Conservation (phyloP, 2,329 filamentous ascomycete species). For the Fusarium ramigenum region DNA sequence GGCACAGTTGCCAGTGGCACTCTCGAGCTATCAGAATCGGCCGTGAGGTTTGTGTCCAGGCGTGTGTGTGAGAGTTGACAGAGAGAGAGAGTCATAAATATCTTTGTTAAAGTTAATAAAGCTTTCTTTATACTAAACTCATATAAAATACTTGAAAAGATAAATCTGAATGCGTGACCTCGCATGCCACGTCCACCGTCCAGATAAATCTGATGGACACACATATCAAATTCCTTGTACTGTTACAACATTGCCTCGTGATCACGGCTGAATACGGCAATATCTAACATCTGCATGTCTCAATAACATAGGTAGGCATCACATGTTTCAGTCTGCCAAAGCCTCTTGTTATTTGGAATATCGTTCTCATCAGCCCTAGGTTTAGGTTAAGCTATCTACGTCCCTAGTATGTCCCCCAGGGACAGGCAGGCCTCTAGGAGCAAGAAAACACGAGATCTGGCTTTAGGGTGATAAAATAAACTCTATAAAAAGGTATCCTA, state of each 20-base stretch:
- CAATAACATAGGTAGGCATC: neutral
- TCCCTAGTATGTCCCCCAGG: neutral
- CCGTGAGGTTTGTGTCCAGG: neutral
- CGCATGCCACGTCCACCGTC: neutral
- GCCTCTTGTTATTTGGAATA: neutral
- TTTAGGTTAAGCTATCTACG: neutral
- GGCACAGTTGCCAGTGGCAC: neutral
- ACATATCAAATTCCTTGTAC: neutral
- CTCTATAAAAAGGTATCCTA: too few species aligned
- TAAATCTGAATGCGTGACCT: neutral
- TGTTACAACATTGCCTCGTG: neutral
- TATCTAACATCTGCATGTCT: neutral
- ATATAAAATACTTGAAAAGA: neutral
- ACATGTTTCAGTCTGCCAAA: neutral
- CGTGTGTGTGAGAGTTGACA: neutral
- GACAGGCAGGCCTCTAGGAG: too few species aligned
- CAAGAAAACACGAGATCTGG: too few species aligned
- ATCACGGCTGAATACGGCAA: neutral
- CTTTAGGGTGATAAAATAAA: too few species aligned
- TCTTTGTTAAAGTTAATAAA: neutral
- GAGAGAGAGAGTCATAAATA: neutral
- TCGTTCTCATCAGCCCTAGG: neutral
- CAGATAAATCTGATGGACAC: neutral
- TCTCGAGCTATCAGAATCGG: neutral
- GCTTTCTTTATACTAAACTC: neutral